Conservation (phyloP, 768 basidiomycete species). For the Tylopilus vinaceipallidus region DNA sequence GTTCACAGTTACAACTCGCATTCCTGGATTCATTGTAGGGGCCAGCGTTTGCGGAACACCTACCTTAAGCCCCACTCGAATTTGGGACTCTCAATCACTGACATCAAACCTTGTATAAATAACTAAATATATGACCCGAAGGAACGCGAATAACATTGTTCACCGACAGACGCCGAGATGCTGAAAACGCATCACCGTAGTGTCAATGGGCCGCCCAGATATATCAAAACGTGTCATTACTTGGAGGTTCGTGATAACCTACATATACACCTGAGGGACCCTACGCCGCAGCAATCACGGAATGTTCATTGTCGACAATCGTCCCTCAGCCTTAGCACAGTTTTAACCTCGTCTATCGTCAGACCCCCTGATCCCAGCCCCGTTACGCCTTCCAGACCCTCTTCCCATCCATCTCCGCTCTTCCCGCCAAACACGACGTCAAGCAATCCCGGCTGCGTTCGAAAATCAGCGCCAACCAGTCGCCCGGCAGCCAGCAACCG, state of each 20-base stretch:
- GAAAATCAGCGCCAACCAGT: constrained; percentile 56
- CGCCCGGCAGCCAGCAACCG: constrained; percentile 67
- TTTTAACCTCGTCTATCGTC: constrained; percentile 56
- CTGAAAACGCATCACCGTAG: background rate
- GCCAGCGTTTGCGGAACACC: no score
- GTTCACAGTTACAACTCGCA: no score
- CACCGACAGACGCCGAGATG: no score
- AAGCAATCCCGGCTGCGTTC: constrained; percentile 32
- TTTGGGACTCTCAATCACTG: background rate
- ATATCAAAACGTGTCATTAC: no score
- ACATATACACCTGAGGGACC: no score
- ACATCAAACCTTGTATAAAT: background rate
- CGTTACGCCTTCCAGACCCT: constrained; percentile 42
- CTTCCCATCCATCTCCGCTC: constrained; percentile 52
- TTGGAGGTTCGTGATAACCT: no score
- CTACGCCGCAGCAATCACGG: no score
- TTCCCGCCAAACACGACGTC: constrained; percentile 16
- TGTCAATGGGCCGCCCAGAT: no score
- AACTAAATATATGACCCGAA: background rate
- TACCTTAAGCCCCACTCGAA: background rate
- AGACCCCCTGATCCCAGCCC: constrained; percentile 61
- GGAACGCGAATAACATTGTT: background rate
- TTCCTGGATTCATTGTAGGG: no score
- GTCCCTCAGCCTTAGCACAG: constrained; percentile 47
- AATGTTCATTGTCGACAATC: constrained; percentile 34